Evolutionary conservation across 1,284 basidiomycete genomes (phyloP).

Genomic region (Ustilago bromivora): DNA sequence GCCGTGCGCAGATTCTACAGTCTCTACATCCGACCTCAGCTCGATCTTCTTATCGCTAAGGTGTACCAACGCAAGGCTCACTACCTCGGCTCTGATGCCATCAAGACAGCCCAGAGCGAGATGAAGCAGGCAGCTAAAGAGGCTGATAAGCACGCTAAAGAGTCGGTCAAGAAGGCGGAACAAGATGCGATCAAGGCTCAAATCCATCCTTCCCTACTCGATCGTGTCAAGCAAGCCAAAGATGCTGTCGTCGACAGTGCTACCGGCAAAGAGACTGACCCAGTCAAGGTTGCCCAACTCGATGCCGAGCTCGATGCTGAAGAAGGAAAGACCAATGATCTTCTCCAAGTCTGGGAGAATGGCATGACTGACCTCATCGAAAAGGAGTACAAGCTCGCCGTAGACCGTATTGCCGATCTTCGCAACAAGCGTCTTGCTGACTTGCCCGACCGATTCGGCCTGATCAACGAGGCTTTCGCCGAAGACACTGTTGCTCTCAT

Average conservation of each 20-base stretch:
- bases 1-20: conserved; percentile 55
- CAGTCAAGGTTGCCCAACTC: conserved; percentile 51
- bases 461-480: conserved; percentile 57
- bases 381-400: conserved; percentile 58
- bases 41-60: conserved; percentile 54
- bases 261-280: conserved; percentile 38
- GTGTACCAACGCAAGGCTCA: conserved; percentile 58
- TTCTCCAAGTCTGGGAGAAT: conserved; percentile 61
- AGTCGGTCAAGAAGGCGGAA: conserved; percentile 50
- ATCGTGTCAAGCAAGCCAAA: conserved; percentile 56
- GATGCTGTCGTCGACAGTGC: conserved; percentile 42
- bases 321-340: conserved; percentile 46
- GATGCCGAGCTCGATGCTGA: conserved; percentile 62
- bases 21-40: conserved; percentile 59
- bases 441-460: conserved; percentile 60
- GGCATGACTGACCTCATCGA: conserved; percentile 56
- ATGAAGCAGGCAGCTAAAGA: conserved; percentile 38
- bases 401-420: conserved; percentile 54
- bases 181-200: conserved; percentile 52
- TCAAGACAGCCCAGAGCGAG: conserved; percentile 45
- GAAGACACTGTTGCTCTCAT: conserved; percentile 56
- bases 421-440: conserved; percentile 47
- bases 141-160: conserved; percentile 41
- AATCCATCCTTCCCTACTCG: conserved; percentile 48
- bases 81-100: conserved; percentile 49